Percentiles rank a stretch among this genome's conserved stretches.
These are phyloP conservation scores for Pelargonium cotyledonis DNA, from an alignment of 441 rosid genomes.

Conservation along the genomic window DNA sequence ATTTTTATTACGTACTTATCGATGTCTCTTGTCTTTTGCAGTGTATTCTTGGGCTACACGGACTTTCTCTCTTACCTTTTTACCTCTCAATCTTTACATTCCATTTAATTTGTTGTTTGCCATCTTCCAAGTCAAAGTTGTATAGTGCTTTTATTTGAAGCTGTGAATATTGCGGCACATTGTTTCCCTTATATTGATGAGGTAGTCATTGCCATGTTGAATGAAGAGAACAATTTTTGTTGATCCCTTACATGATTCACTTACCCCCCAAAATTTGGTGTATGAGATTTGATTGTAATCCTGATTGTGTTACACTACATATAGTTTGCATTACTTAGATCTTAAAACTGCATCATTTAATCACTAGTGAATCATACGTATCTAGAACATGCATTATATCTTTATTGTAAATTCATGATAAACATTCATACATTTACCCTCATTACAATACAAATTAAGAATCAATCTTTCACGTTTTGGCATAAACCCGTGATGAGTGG, in stretches of 20 bases:
- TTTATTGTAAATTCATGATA: no score
- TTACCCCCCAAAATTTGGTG: background rate
- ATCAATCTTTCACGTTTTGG: background rate
- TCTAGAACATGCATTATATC: no score
- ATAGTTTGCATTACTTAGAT: no score
- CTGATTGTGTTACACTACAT: background rate
- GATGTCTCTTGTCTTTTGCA: slow-evolving; percentile 16
- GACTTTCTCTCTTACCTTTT: background rate
- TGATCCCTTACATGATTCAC: background rate
- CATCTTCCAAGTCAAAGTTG: background rate
- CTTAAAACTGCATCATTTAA: no score
- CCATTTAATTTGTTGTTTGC: background rate
- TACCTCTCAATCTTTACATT: background rate
- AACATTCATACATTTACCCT: no score
- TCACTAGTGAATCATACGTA: no score
- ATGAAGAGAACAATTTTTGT: background rate
- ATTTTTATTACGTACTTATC: background rate
- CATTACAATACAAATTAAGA: no score
- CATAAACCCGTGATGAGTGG: background rate
- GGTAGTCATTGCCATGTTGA: background rate
- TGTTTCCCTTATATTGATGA: background rate
- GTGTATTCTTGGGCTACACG: background rate
- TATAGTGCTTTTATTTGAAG: background rate
- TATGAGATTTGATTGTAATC: background rate
- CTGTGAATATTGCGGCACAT: background rate